Percentiles rank a stretch among this genome's conserved stretches.
These are phyloP conservation scores for Syncephalastrum sp. DNA, from an alignment of 371 early-diverging fungal species.

Conservation along the genomic window DNA sequence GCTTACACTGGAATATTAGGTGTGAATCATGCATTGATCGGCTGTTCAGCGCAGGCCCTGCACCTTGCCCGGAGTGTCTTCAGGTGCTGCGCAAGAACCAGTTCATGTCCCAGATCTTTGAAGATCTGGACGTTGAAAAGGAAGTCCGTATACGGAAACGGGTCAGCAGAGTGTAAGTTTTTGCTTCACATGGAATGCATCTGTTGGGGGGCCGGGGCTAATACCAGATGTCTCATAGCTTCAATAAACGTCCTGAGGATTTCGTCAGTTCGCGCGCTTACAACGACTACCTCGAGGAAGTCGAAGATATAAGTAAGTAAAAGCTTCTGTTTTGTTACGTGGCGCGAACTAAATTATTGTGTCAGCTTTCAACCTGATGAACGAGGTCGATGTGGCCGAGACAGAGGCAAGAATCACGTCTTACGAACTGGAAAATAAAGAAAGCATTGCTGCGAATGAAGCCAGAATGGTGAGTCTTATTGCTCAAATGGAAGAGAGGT, in stretches of 20 bases:
- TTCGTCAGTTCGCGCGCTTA: conserved; percentile 75
- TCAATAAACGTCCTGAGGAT: conserved; percentile 91
- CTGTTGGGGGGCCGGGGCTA: too few relatives aligned
- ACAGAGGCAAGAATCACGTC: conserved; percentile 79
- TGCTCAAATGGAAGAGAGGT: too few relatives aligned
- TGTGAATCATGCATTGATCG: conserved; percentile 91
- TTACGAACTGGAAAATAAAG: conserved; percentile 80
- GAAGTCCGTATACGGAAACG: conserved; percentile 90
- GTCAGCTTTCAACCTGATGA: conserved; percentile 80
- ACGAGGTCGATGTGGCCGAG: conserved; percentile 83
- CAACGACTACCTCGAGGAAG: conserved; percentile 91
- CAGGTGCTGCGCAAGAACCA: conserved; percentile 79
- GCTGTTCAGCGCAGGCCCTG: conserved; percentile 82
- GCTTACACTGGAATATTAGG: conserved; percentile 42
- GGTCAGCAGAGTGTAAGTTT: conserved; percentile 71
- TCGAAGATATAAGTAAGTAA: conserved; percentile 79
- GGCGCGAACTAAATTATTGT: background rate
- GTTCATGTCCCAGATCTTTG: conserved; percentile 90
- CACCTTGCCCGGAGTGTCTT: conserved; percentile 92
- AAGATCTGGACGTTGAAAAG: conserved; percentile 92
- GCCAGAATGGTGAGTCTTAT: conserved; percentile 41
- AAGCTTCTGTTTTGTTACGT: background rate
- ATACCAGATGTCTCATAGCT: conserved; percentile 40
- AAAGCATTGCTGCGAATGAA: conserved; percentile 72
- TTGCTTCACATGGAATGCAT: background rate